Evolutionary conservation across 1,284 basidiomycete genomes (phyloP), one percentile per base, ranked within the genome.

Genomic region (Coniferiporia weirii): DNA sequence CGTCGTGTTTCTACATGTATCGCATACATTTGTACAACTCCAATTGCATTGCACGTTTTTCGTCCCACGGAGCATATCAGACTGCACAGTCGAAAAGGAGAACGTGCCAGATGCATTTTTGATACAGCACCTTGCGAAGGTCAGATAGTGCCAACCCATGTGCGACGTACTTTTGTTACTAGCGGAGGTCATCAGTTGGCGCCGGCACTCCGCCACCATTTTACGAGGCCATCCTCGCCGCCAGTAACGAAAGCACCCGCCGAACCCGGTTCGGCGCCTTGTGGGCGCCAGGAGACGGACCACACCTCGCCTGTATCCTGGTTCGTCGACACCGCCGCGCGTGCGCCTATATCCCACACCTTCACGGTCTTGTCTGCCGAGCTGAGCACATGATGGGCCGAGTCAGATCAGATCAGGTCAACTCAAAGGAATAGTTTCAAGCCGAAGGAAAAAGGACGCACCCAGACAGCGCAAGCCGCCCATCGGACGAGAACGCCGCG

Each of bases 331-430:
- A 95, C 91, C 27, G 85, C 84, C 0, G 85, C 76, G 7, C 91
- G 84, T 34, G 91, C 81, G 1, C 79, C 82, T 49, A 95, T 80
- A 67, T 95, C 93, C 93, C 93, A 95, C 2, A 95, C 82, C 69
- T 92, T 93, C 66, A 93, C 84, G 1, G 84, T 85, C 69, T 87
- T 89, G 72, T 95, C 93, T 12, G 91, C 88, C 48, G 90, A 91
- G 12, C 90, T 91, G 64, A 35, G n/a, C 50, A 27, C 35, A 27
- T 3, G 27, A 27, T 52, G 17, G 34, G 15, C 40, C 40, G 40
- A 12, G 17, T 22, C 34, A 27, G 27, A 15, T 20, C 19, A 46
- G 20, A 40, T 19, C 27, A 8, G 32, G 49, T 53, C 17, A 32
- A 52, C 57, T 52, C 53, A 17, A 61, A 47, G 43, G 56, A 35